phyloP scores from a whole-genome alignment of 1,284 basidiomycete genomes.

The Inonotus hispidus region DNA sequence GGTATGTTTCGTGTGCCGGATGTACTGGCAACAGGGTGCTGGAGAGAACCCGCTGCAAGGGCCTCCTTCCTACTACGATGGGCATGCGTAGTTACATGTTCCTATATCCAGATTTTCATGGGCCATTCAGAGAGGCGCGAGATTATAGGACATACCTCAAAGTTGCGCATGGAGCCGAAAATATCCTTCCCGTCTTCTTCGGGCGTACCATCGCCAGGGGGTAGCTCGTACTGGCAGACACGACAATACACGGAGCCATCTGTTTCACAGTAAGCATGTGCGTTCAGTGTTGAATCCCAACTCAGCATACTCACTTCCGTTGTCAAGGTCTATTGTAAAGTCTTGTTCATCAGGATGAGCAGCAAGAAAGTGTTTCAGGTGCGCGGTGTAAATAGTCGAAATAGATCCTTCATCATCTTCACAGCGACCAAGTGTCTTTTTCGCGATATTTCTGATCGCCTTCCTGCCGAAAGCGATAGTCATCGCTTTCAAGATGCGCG shows the following conservation, averaged over 20 bases:
- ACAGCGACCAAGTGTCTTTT: conserved; percentile 5
- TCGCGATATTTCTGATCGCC: conserved; percentile 2
- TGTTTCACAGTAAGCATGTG: not conserved
- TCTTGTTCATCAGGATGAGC: conserved; percentile 7
- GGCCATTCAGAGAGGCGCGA: not conserved
- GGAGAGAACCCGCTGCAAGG: not conserved
- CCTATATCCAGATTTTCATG: not conserved
- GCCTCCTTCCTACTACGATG: conserved; percentile 3
- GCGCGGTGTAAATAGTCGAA: conserved; percentile 7
- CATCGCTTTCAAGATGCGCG: too few species aligned
- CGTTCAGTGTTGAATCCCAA: not conserved
- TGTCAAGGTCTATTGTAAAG: conserved; percentile 10
- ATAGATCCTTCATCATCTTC: not conserved
- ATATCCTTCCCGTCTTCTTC: conserved; percentile 15
- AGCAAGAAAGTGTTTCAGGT: conserved; percentile 9
- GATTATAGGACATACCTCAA: not conserved
- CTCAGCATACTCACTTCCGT: not conserved
- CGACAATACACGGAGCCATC: conserved; percentile 9
- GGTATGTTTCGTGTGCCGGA: not conserved
- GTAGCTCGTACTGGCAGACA: conserved; percentile 1
- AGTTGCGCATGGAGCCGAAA: conserved; percentile 12
- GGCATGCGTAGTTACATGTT: not conserved
- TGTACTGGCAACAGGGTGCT: not conserved
- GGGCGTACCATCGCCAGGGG: conserved; percentile 8
- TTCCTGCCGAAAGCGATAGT: not conserved